These are phyloP conservation scores for Pleurostoma richardsiae DNA, from an alignment of 2,329 filamentous ascomycete species.

Conservation along the genomic window DNA sequence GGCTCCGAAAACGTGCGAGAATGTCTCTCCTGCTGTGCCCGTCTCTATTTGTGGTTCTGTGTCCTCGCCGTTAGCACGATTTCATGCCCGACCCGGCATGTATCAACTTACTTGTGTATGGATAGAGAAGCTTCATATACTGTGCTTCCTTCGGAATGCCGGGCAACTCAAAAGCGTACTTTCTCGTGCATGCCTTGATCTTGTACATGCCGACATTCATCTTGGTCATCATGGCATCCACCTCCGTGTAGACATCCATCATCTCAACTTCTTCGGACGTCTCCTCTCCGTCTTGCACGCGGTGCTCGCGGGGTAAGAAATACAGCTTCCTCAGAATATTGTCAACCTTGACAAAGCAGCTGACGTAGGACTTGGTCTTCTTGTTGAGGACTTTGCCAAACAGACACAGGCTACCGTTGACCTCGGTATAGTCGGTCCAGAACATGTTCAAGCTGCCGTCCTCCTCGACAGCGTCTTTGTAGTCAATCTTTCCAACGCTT, in stretches of 20 bases:
- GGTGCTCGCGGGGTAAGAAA: conserved; percentile 75
- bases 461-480: conserved; percentile 83
- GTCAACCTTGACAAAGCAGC: conserved; percentile 94
- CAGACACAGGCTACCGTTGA: conserved; percentile 85
- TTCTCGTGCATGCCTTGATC: conserved; percentile 83
- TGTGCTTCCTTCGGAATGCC: conserved; percentile 83
- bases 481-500: conserved; percentile 73
- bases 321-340: conserved; percentile 90
- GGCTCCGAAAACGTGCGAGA: conserved; percentile 87
- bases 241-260: conserved; percentile 84
- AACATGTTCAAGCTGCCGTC: conserved; percentile 92
- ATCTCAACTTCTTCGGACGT: conserved; percentile 78
- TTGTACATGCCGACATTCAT: conserved; percentile 86
- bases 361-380: conserved; percentile 71
- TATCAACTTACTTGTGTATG: conserved; percentile 65
- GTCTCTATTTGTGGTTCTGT: conserved; percentile 64
- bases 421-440: conserved; percentile 93
- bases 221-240: conserved; percentile 82
- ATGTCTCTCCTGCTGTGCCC: conserved; percentile 75
- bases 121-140: conserved; percentile 94
- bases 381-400: conserved; percentile 97
- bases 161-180: conserved; percentile 91
- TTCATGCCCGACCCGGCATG: neutral
- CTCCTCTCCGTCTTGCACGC: conserved; percentile 52
- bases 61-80: conserved; percentile 10